phyloP scores from a whole-genome alignment of 23 red algal genomes.

The Gracilaria domingensis region DNA sequence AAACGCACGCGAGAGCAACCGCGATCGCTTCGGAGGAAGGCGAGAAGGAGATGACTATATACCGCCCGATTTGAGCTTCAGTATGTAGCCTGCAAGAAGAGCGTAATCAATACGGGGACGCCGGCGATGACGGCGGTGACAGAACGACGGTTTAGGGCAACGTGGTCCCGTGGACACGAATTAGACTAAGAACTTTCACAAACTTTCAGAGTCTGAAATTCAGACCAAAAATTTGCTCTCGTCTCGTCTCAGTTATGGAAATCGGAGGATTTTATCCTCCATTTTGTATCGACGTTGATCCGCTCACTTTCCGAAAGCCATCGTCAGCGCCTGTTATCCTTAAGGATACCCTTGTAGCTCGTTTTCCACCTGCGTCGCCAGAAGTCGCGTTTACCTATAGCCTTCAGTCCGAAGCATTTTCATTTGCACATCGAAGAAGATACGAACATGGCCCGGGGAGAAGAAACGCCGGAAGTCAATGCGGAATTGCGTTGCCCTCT shows the following conservation, averaged over 20 bases:
- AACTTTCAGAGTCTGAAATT: neutral
- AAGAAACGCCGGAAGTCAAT: neutral
- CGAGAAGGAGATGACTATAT: neutral
- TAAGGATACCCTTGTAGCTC: too few relatives aligned
- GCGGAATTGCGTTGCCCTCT: neutral
- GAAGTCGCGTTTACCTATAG: too few relatives aligned
- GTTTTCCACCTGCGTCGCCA: too few relatives aligned
- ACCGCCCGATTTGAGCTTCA: neutral
- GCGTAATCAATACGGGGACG: neutral
- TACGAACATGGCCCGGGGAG: neutral
- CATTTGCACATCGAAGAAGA: neutral
- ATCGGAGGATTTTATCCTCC: too few relatives aligned
- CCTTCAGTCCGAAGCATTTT: too few relatives aligned
- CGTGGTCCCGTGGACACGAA: constrained; percentile 1
- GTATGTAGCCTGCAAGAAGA: too few relatives aligned
- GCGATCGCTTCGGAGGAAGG: neutral
- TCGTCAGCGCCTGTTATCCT: too few relatives aligned
- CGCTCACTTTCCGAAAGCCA: too few relatives aligned
- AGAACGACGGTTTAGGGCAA: constrained; percentile 7
- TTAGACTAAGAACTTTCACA: neutral
- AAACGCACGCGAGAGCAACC: neutral
- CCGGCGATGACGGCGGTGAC: constrained; percentile 10
- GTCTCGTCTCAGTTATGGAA: too few relatives aligned
- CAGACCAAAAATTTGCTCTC: too few relatives aligned
- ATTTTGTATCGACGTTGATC: too few relatives aligned